Evolutionary conservation across 192 early-diverging fungal genomes (phyloP), one percentile per base, ranked within the genome.

Genomic region (Funneliformis mosseae): DNA sequence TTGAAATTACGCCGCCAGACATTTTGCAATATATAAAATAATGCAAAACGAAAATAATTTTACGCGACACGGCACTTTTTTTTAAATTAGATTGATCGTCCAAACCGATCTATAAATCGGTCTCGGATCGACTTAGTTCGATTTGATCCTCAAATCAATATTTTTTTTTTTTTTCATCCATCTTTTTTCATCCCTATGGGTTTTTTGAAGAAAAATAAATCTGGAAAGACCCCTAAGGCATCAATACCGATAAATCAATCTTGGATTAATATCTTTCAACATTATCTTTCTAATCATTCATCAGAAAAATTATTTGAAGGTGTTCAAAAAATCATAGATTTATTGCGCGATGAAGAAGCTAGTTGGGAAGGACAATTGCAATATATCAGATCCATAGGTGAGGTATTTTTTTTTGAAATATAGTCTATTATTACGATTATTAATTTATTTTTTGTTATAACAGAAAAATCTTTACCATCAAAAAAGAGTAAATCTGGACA

Each of bases 301-400:
- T 38, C 46, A 50, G 23, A 50, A 60, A 28, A 60, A 7, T 39
- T 63, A 4, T 39, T 63, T 21, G 39, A 60, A 25, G 42, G 75
- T 14, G 42, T 77, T n/a, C 59, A 63, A 41, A 77, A 63, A 18
- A n/a, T 85, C 45, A 50, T 55, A 43, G 64, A 66, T 5, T 55
- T 85, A 8, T 42, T 78, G 27, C 45, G 63, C 12, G 33, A 61
- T 60, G 9, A 23, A 11, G 76, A 85, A 23, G 63, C 38, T 11
- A 68, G 69, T 3, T 85, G 82, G 82, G 84, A 83, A 14, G 28
- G 64, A 67, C 84, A 85, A 69, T 62, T 68, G 33, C 62, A 70
- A 50, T 85, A 76, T 81, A 74, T 85, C 43, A 85, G 68, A 68
- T 60, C 77, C 75, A 60, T 80, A 14, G 82, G 84, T 82, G 74